Conservation (phyloP, 225 moss, liverwort and hornwort species). For the Pleurozium schreberi region DNA sequence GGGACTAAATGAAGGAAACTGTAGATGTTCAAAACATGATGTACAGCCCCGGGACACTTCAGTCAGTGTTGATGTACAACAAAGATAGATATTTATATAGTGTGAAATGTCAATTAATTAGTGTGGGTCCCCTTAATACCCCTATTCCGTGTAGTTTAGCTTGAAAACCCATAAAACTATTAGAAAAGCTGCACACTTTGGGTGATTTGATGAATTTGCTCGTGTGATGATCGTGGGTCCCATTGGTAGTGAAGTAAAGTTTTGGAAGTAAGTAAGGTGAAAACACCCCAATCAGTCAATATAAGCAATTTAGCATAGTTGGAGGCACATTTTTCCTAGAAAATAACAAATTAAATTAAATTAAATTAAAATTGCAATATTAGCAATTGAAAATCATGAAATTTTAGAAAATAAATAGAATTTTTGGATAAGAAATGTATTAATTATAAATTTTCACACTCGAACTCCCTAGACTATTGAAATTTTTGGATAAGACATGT, state of each 20-base stretch:
- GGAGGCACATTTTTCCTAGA: not conserved
- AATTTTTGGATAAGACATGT: too few relatives aligned
- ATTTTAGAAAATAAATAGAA: not conserved
- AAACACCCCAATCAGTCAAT: not conserved
- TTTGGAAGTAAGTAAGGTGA: not conserved
- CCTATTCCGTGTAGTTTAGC: not conserved
- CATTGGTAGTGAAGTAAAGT: not conserved
- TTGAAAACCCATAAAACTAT: not conserved
- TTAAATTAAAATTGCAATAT: too few relatives aligned
- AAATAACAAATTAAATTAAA: too few relatives aligned
- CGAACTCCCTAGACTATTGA: rapidly evolving
- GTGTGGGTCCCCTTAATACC: too few relatives aligned
- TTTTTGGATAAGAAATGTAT: not conserved
- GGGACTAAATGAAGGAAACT: too few relatives aligned
- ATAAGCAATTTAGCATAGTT: not conserved
- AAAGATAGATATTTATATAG: too few relatives aligned
- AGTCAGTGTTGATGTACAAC: too few relatives aligned
- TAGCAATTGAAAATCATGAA: too few relatives aligned
- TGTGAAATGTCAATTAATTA: too few relatives aligned
- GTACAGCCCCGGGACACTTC: too few relatives aligned
- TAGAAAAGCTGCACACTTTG: not conserved
- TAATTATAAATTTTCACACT: not conserved
- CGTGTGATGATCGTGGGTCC: too few relatives aligned
- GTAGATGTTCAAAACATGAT: too few relatives aligned
- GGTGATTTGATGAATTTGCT: not conserved